Evolutionary conservation across 345 rosid genomes (phyloP).

Genomic region (Combretum micranthum): DNA sequence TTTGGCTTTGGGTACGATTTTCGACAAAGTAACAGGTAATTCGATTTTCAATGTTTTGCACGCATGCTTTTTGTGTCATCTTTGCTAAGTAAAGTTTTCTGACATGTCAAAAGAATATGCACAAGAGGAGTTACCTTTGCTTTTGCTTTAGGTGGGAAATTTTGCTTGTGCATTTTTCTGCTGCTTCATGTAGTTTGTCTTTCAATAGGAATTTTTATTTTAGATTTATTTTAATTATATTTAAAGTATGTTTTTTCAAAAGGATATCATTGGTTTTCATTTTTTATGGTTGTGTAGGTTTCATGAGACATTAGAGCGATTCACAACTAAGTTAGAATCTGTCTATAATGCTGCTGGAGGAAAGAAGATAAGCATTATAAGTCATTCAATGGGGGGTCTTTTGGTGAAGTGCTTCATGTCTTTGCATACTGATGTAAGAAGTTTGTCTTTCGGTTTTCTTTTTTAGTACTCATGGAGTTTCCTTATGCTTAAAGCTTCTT

Average conservation of each 20-base stretch:
- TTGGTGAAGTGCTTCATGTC: constrained; percentile 91
- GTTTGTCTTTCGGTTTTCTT: not conserved
- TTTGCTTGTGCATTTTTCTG: not conserved
- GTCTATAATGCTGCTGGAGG: constrained; percentile 77
- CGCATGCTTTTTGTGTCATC: too few species aligned
- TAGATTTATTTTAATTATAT: too few species aligned
- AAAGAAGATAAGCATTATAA: constrained; percentile 77
- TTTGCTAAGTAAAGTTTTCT: too few species aligned
- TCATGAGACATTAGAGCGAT: constrained; percentile 55
- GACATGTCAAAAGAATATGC: too few species aligned
- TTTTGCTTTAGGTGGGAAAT: too few species aligned
- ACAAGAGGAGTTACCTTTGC: too few species aligned
- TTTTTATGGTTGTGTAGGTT: constrained; percentile 31
- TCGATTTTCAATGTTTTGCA: too few species aligned
- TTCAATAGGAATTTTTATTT: too few species aligned
- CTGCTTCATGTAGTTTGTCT: not conserved
- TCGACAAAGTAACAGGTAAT: constrained; percentile 92
- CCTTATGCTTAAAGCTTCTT: not conserved
- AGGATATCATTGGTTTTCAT: constrained; percentile 11
- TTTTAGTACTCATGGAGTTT: not conserved
- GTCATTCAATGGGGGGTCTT: constrained; percentile 97
- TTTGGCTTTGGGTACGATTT: constrained; percentile 98
- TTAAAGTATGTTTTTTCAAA: not conserved
- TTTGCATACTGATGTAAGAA: constrained; percentile 64
- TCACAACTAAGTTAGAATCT: constrained; percentile 62